Evolutionary conservation across 768 basidiomycete species (phyloP), one percentile per base, ranked within the genome.

Genomic region (Phlebiopsis gigantea): DNA sequence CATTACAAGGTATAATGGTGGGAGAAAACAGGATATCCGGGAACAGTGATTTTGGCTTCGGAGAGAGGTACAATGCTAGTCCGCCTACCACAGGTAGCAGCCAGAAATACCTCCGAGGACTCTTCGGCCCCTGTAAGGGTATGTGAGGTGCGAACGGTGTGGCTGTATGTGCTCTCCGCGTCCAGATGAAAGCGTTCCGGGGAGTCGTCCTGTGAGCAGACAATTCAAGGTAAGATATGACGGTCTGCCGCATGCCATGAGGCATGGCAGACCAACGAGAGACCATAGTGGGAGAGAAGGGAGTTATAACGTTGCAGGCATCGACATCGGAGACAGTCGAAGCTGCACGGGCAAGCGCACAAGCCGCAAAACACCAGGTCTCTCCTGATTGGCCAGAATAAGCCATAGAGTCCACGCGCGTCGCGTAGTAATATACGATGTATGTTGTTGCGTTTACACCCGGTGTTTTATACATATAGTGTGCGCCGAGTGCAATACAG

Each of bases 11-110:
- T 42, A 82, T 80, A 34, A 79, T 67, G 39, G 70, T 72, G 4
- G 80, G 74, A 0, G 77, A 79, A 0, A 81, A 71, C 62, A 87
- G 79, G 46, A 85, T 63, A 62, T 73, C 68, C 41, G 79, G 71
- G 55, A 78, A 67, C 50, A 75, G 67, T 46, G 78, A 71, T 46
- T 74, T 68, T 49, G 72, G 75, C 46, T 66, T 55, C 31, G 84
- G 75, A 59, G 75, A 67, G 45, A 80, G 68, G 62, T 75, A 84
- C 19, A 88, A 63, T 15, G 72, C 66, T 25, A 84, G 61, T 21
- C 83, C 85, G 25, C 82, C 83, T 4, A 76, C 75, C 3, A 84
- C 61, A 0, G 88, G 85, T 28, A 81, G 61, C 12, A 82, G 63
- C 84, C 84, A 88, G 52, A 82, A 66, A 7, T 53, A 70, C 21